A percentile compares a stretch with the other conserved stretches of the same genome.
Conservation (phyloP, 179 eudicot species). For the Sideroxylon spinosum region DNA sequence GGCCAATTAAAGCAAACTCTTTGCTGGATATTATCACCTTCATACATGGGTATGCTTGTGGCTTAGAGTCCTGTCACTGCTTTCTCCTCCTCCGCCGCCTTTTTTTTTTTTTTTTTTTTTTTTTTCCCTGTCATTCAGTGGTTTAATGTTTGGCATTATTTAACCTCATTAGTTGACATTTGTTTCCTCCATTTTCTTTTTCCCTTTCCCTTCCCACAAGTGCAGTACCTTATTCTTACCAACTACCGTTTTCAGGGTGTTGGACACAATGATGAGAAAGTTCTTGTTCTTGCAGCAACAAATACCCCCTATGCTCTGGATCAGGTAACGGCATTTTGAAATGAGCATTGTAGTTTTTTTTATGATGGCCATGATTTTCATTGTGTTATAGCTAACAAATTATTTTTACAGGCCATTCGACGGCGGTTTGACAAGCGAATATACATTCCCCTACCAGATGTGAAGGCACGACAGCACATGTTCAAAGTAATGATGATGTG, state of each 20-base stretch:
- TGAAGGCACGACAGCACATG: conserved; percentile 95
- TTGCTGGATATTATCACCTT: no score
- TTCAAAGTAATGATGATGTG: conserved; percentile 54
- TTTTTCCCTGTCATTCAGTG: background rate
- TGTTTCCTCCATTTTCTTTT: background rate
- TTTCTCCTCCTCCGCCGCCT: no score
- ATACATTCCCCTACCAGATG: conserved; percentile 96
- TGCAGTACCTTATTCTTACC: background rate
- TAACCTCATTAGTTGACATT: background rate
- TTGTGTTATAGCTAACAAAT: conserved; percentile 16
- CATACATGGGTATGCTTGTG: no score
- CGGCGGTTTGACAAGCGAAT: conserved; percentile 97
- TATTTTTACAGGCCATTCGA: conserved; percentile 67
- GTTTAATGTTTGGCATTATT: background rate
- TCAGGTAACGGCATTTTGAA: conserved; percentile 46
- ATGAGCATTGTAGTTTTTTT: background rate
- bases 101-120: no score
- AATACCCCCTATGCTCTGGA: conserved; percentile 96
- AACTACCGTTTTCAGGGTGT: conserved; percentile 58
- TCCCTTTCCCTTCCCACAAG: background rate
- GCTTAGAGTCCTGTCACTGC: no score
- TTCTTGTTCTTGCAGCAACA: conserved; percentile 96
- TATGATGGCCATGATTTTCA: background rate
- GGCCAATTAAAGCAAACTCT: no score
- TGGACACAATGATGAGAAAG: conserved; percentile 93